Evolutionary conservation across 768 basidiomycete genomes (phyloP).

Genomic region (Boletellus ananas): DNA sequence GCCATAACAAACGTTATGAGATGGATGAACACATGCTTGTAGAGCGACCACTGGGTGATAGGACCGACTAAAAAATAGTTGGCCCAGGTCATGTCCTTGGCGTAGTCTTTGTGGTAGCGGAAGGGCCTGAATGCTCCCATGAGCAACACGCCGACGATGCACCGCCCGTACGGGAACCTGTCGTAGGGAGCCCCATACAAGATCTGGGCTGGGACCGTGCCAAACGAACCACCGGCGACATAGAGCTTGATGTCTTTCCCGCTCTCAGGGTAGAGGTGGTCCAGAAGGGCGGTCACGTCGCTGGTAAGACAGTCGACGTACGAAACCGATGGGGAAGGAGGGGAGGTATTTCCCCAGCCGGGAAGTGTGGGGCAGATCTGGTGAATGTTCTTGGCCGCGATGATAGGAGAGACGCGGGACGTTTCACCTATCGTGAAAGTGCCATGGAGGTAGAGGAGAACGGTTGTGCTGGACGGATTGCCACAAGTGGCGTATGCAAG

Average conservation of each 20-base stretch:
- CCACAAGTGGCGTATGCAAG: slow-evolving; percentile 55
- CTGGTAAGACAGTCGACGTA: slow-evolving; percentile 41
- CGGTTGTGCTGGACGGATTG: slow-evolving; percentile 42
- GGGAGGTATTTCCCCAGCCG: slow-evolving; percentile 56
- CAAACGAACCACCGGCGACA: slow-evolving; percentile 52
- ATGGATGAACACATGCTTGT: slow-evolving; percentile 30
- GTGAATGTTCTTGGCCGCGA: slow-evolving; percentile 42
- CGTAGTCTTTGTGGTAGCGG: slow-evolving; percentile 42
- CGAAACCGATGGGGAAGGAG: slow-evolving; percentile 29
- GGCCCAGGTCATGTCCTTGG: slow-evolving; percentile 42
- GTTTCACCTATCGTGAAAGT: slow-evolving; percentile 49
- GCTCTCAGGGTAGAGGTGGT: slow-evolving; percentile 46
- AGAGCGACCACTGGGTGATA: slow-evolving; percentile 39
- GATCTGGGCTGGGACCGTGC: slow-evolving; percentile 53
- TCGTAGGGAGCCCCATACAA: slow-evolving; percentile 50
- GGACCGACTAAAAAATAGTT: slow-evolving; percentile 49
- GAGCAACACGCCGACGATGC: slow-evolving; percentile 47
- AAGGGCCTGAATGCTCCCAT: slow-evolving; percentile 46
- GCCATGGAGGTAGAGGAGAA: slow-evolving; percentile 57
- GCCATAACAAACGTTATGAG: slow-evolving; percentile 33
- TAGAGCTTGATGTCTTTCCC: slow-evolving; percentile 41
- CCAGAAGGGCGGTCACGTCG: slow-evolving; percentile 46
- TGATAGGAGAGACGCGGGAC: slow-evolving; percentile 28
- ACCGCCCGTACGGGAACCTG: slow-evolving; percentile 46
- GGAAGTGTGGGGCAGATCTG: slow-evolving; percentile 51